Evolutionary conservation across 2,329 filamentous ascomycete genomes (phyloP), one percentile per base, ranked within the genome.

Genomic region (Aureobasidium leucospermi): DNA sequence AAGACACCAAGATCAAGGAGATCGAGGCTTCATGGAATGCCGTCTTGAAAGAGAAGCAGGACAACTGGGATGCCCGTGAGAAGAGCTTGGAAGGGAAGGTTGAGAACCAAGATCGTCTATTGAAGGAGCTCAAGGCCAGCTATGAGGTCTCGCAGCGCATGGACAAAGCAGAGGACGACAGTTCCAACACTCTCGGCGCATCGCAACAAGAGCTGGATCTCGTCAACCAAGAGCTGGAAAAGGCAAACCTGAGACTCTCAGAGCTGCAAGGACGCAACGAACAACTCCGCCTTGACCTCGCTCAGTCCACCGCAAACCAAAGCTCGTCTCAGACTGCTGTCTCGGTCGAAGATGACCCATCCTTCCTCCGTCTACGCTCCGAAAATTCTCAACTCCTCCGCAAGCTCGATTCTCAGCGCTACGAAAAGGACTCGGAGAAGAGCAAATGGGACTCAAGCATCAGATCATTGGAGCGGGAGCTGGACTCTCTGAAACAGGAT

Each of bases 1-100:
- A 94, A 31, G 91, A 96, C 67, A 77, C 74, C 60, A 90, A 87
- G 70, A 88, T 95, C 61, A 95, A 92, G 74, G 92, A 96, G 64
- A 86, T 97, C 2, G 91, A 97, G 74, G 78, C 84, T 13, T 94
- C 90, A 2, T 99, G 94, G 93, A 83, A 84, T 11, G 91, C 90
- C 28, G 92, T 96, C 4, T 73, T 99, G 53, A 86, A 89, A 60
- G 94, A 99, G 78, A 96, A 96, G 75, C 88, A 90, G 67, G 90
- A 93, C 72, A 99, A 99, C 70, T 99, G 94, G 94, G 86, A 88
- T 58, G 86, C 93, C 8, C 96, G 96, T 71, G 94, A 99, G 76
- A 89, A 89, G 76, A 85, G 84, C 31, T 75, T 96, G 61, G 91
- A 96, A 69, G 93, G 97, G 67, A 97, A 96, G 75, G 80, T 96